Conservation (phyloP, 2,329 filamentous ascomycete genomes). For the Corniculantispora saksenae region DNA sequence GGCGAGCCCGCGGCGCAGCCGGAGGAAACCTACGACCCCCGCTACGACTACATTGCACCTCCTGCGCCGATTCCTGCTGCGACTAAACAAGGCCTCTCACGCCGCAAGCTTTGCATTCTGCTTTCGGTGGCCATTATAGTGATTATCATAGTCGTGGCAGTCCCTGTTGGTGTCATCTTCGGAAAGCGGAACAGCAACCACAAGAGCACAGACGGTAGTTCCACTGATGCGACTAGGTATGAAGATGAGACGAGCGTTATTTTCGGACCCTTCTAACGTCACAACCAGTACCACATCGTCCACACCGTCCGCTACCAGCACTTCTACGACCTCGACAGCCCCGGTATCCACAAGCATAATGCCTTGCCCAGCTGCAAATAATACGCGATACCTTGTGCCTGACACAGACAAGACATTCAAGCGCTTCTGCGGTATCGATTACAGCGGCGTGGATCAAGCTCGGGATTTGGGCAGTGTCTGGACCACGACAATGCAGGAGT, state of each 20-base stretch:
- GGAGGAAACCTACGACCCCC: slow-evolving; percentile 26
- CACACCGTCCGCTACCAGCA: slow-evolving; percentile 20
- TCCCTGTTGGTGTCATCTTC: slow-evolving; percentile 43
- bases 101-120: slow-evolving; percentile 39
- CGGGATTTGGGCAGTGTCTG: slow-evolving; percentile 37
- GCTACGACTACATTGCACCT: slow-evolving; percentile 28
- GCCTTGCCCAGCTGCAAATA: slow-evolving; percentile 45
- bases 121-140: slow-evolving; percentile 24
- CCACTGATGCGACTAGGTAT: slow-evolving; percentile 11
- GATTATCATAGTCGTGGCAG: slow-evolving; percentile 36
- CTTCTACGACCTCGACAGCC: slow-evolving; percentile 23
- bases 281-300: not conserved
- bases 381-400: slow-evolving; percentile 45
- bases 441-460: slow-evolving; percentile 37
- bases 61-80: slow-evolving; percentile 26
- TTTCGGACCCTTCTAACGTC: not conserved
- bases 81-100: slow-evolving; percentile 30
- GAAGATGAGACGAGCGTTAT: too few species aligned
- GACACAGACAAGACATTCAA: slow-evolving; percentile 43
- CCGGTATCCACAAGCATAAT: slow-evolving; percentile 24
- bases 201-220: not conserved
- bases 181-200: slow-evolving; percentile 34
- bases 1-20: slow-evolving; percentile 25
- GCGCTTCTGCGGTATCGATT: slow-evolving; percentile 49
- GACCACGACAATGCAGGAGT: slow-evolving; percentile 43